phyloP scores from a whole-genome alignment of 305 asterid genomes.

The Fraxinus baroniana region DNA sequence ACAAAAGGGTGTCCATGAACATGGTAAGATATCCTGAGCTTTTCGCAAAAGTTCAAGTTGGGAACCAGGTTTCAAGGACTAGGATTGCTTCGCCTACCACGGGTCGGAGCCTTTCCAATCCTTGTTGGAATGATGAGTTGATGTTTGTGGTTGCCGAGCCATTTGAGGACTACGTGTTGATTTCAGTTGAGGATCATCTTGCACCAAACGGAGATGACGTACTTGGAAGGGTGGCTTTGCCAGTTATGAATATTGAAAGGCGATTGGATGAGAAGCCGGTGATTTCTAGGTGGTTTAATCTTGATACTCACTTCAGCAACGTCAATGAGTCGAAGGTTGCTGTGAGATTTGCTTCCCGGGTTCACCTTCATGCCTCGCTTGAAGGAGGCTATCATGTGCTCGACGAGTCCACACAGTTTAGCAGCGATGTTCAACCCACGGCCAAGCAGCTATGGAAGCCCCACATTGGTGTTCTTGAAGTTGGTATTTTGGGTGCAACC shows the following conservation, averaged over 20 bases:
- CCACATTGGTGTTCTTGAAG: slow-evolving; percentile 79
- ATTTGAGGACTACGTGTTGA: slow-evolving; percentile 66
- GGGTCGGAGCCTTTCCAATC: slow-evolving; percentile 52
- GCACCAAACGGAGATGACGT: slow-evolving; percentile 67
- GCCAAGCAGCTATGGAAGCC: slow-evolving; percentile 91
- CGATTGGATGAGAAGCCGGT: slow-evolving; percentile 63
- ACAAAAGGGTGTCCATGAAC: slow-evolving; percentile 47
- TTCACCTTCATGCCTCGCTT: slow-evolving; percentile 67
- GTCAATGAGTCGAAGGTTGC: slow-evolving; percentile 44
- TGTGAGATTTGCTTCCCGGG: slow-evolving; percentile 65
- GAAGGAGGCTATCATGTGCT: slow-evolving; percentile 95
- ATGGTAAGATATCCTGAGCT: slow-evolving; percentile 76
- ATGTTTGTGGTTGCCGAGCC: slow-evolving; percentile 88
- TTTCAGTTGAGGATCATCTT: slow-evolving; percentile 64
- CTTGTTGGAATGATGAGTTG: slow-evolving; percentile 83
- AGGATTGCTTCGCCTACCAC: slow-evolving; percentile 51
- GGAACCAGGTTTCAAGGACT: slow-evolving; percentile 77
- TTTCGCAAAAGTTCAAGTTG: slow-evolving; percentile 74
- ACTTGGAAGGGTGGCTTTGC: slow-evolving; percentile 60
- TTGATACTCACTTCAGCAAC: slow-evolving; percentile 51
- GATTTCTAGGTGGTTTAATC: slow-evolving; percentile 69
- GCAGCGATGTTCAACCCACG: slow-evolving; percentile 82
- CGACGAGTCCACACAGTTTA: slow-evolving; percentile 78
- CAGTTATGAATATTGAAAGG: slow-evolving; percentile 46
- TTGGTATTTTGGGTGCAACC: slow-evolving; percentile 71